Base-by-base conservation (phyloP, 345 rosid species). In the Lagerstroemia speciosa region DNA sequence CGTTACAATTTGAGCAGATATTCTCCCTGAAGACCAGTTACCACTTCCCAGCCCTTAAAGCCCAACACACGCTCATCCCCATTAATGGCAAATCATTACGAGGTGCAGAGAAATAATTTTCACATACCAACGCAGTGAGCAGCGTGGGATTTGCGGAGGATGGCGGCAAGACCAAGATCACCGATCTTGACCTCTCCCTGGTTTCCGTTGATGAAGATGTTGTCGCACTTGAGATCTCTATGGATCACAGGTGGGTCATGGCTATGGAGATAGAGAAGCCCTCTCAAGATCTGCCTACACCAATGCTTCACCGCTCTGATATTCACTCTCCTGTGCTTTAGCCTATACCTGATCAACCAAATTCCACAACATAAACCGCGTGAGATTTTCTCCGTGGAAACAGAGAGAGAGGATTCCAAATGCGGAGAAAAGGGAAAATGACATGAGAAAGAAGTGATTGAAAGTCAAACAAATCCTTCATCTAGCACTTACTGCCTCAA, bases 141-240 rank as follows among this genome's bases (percentile, higher is more conserved):
- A 74, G 96, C 94, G 20, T 91, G 97, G 5, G 98, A 78, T 76
- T 91, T 84, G 38, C 85, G 79, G 63, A 93, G 94, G 55, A 89
- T 84, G 30, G 97, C 98, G 27, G 98, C 98, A 6, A 91, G 90
- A 48, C 98, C 97, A 36, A 93, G 98, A 89, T 93, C 98, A 1
- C 98, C 98, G 22, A 92, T 90, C 87, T 92, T 92, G 66, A 92
- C 95, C 74, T 90, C 96, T 55, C 98, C 98, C 80, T 91, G 98
- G 79, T 91, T 93, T 2, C 98, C 98, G 74, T 93, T 93, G 38
- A 93, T 68, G 72, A 93, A 93, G 71, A 93, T 91, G 69, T 93
- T 93, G 72, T 93, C 98, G 74, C 98, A 93, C 80, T 93, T 93
- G 64, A 93, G 92, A 87, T 93, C 98, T 81, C 98, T 83, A 31